These are phyloP conservation scores for Diplotaxis tenuifolia DNA, from an alignment of 345 rosid genomes.

Conservation along the genomic window DNA sequence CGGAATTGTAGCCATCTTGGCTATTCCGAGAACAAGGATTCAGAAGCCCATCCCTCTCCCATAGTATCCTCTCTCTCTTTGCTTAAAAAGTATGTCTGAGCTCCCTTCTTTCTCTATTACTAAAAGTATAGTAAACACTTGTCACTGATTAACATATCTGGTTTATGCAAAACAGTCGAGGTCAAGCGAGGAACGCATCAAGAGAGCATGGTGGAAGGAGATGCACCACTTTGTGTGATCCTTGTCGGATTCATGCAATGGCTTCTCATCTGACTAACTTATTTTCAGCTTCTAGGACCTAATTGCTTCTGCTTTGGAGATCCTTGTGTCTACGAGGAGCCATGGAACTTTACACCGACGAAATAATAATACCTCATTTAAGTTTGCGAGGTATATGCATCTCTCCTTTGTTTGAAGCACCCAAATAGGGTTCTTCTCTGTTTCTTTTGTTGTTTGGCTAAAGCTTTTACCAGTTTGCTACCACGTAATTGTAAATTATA, in stretches of 20 bases:
- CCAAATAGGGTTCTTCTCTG: conserved; percentile 10
- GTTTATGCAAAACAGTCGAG: conserved; percentile 16
- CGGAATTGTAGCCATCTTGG: conserved; percentile 78
- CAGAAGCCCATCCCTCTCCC: conserved; percentile 58
- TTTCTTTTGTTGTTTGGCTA: conserved; percentile 17
- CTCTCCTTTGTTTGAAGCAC: neutral
- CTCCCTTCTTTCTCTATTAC: neutral
- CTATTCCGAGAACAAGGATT: conserved; percentile 68
- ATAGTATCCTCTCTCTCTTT: conserved; percentile 44
- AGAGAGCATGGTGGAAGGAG: conserved; percentile 19
- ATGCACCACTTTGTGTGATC: conserved; percentile 13
- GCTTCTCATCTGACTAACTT: conserved; percentile 29
- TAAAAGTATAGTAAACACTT: neutral
- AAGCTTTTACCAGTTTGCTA: neutral
- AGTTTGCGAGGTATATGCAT: conserved; percentile 23
- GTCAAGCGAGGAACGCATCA: neutral
- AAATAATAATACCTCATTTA: conserved; percentile 18
- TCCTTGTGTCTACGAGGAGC: conserved; percentile 22
- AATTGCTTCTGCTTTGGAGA: conserved; percentile 10
- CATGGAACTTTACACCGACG: conserved; percentile 11
- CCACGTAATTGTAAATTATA: conserved; percentile 4
- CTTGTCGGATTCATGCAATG: conserved; percentile 24
- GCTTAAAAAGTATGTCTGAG: conserved; percentile 6
- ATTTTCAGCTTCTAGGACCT: conserved; percentile 21
- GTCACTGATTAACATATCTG: neutral